Evolutionary conservation across 2,329 filamentous ascomycete genomes (phyloP).

Genomic region (Neopestalotiopsis sp.): DNA sequence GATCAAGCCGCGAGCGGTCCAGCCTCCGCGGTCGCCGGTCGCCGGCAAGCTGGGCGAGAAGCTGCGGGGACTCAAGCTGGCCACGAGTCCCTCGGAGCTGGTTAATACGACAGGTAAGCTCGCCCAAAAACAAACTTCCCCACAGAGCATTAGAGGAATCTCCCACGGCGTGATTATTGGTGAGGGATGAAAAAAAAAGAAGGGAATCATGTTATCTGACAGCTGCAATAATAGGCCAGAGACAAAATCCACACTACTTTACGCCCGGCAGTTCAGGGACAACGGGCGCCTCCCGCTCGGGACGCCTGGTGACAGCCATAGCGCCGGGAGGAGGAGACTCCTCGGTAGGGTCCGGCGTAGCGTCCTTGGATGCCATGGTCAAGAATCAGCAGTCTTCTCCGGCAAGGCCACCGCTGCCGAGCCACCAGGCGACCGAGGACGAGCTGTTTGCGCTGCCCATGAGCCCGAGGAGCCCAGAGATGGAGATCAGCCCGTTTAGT

Average conservation of each 20-base stretch:
- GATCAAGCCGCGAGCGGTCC: slow-evolving; percentile 38
- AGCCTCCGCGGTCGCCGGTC: slow-evolving; percentile 68
- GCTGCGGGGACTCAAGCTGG: slow-evolving; percentile 77
- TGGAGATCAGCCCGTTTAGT: slow-evolving; percentile 82
- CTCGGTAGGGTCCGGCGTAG: slow-evolving; percentile 30
- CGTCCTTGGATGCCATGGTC: slow-evolving; percentile 48
- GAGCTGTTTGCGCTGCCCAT: slow-evolving; percentile 88
- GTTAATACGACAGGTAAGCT: slow-evolving; percentile 57
- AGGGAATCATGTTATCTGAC: neutral
- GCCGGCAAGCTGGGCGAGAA: slow-evolving; percentile 79
- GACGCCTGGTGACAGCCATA: slow-evolving; percentile 1
- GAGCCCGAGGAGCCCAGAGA: slow-evolving; percentile 85
- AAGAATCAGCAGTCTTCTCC: slow-evolving; percentile 38
- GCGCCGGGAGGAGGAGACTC: neutral
- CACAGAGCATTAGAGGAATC: neutral
- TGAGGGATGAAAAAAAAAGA: neutral
- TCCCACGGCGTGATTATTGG: neutral
- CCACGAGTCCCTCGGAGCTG: slow-evolving; percentile 73
- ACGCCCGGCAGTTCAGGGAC: slow-evolving; percentile 21
- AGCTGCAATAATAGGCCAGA: slow-evolving; percentile 22
- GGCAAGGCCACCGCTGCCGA: slow-evolving; percentile 29
- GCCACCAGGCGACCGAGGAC: slow-evolving; percentile 67
- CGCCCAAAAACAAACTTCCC: neutral
- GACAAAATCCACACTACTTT: slow-evolving; percentile 20
- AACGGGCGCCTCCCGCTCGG: slow-evolving; percentile 16